Percentiles rank a stretch among this genome's conserved stretches.
These are phyloP conservation scores for Lactarius trivialis DNA, from an alignment of 768 basidiomycete genomes.

Conservation along the genomic window DNA sequence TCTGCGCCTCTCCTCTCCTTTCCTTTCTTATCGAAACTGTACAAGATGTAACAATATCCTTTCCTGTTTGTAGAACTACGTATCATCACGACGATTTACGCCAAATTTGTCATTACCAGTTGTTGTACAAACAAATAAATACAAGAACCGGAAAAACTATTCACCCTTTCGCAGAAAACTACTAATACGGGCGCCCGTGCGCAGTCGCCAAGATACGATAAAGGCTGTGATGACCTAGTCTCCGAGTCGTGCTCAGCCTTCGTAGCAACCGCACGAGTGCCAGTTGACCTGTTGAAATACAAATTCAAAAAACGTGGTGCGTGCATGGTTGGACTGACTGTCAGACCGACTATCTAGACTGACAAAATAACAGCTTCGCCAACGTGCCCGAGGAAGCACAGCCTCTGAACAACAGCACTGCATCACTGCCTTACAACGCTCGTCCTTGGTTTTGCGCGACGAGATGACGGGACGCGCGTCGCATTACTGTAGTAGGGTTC, in stretches of 20 bases:
- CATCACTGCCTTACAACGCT: background rate
- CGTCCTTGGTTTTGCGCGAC: too few species aligned
- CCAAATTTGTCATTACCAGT: background rate
- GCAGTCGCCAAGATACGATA: background rate
- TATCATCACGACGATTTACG: background rate
- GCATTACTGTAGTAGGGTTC: too few species aligned
- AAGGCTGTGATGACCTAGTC: background rate
- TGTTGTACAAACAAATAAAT: background rate
- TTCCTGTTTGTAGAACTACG: background rate
- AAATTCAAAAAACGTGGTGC: background rate
- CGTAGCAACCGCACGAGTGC: background rate
- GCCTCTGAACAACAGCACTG: background rate
- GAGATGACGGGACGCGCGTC: too few species aligned
- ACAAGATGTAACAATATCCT: background rate
- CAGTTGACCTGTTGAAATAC: background rate
- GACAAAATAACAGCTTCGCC: background rate
- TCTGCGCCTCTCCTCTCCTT: background rate
- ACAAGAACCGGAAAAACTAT: background rate
- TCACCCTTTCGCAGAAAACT: background rate
- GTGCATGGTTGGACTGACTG: background rate
- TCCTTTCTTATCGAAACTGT: background rate
- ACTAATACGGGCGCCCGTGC: background rate
- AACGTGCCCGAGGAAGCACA: background rate
- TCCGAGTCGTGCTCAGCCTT: background rate
- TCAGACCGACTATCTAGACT: background rate